Conservation (phyloP, 768 basidiomycete species). For the Cystobasidium tubakii region DNA sequence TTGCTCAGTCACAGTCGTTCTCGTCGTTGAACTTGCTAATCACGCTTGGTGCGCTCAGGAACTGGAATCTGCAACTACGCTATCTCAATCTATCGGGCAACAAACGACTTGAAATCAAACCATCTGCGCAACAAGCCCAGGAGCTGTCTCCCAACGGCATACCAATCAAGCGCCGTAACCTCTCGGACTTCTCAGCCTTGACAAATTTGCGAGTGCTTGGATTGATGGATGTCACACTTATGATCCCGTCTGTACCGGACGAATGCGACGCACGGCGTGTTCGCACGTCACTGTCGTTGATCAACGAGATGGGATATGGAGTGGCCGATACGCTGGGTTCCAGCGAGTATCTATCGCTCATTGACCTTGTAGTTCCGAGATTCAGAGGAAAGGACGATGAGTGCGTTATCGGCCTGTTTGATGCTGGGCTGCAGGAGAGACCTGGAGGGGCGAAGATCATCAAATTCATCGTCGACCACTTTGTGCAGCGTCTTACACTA, state of each 20-base stretch:
- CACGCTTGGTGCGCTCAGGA: constrained; percentile 57
- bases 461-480: constrained; percentile 77
- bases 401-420: constrained; percentile 94
- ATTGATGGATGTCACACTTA: constrained; percentile 86
- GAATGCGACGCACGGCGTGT: constrained; percentile 78
- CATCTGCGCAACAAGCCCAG: constrained; percentile 54
- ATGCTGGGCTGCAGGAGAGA: constrained; percentile 48
- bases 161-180: constrained; percentile 49
- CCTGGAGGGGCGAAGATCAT: constrained; percentile 56
- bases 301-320: constrained; percentile 89
- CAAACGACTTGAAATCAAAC: constrained; percentile 90
- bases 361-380: constrained; percentile 83
- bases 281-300: constrained; percentile 78
- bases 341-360: constrained; percentile 72
- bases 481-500: constrained; percentile 59
- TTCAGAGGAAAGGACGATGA: constrained; percentile 71
- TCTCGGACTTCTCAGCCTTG: constrained; percentile 84
- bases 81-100: constrained; percentile 97
- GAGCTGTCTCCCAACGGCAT: constrained; percentile 8
- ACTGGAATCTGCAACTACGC: constrained; percentile 84
- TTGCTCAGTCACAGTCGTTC: too few species aligned
- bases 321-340: constrained; percentile 83
- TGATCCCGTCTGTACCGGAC: constrained; percentile 56
- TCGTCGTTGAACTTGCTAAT: constrained; percentile 7
- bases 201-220: constrained; percentile 78